These are phyloP conservation scores for Pinus tabuliformis DNA, from an alignment of 75 land plant species.

Conservation along the genomic window DNA sequence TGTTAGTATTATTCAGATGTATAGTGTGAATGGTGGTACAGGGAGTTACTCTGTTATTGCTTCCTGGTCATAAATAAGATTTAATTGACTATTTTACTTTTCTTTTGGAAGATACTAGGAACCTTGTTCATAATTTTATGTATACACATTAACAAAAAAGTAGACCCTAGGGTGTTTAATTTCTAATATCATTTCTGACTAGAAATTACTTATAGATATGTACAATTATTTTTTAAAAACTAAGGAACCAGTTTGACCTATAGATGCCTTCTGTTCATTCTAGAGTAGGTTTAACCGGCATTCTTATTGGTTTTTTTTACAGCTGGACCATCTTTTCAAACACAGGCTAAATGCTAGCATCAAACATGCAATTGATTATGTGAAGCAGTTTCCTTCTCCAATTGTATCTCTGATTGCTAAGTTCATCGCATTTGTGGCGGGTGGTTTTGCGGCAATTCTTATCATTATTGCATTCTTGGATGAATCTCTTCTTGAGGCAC, in stretches of 20 bases:
- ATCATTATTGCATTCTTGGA: conserved; percentile 90
- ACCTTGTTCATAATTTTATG: neutral
- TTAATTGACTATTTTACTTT: too few species aligned
- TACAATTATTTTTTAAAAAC: neutral
- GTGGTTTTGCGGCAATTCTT: conserved; percentile 86
- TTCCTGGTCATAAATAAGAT: too few species aligned
- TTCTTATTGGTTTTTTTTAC: conserved; percentile 12
- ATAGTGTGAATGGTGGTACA: too few species aligned
- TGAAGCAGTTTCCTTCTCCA: conserved; percentile 97
- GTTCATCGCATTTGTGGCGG: conserved; percentile 81
- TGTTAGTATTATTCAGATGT: too few species aligned
- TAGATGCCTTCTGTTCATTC: neutral
- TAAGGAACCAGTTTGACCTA: neutral
- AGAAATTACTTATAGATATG: neutral
- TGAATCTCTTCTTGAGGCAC: conserved; percentile 95
- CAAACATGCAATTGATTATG: conserved; percentile 78
- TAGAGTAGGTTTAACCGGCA: neutral
- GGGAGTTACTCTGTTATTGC: too few species aligned
- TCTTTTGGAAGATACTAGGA: neutral
- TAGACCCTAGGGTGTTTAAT: neutral
- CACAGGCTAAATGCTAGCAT: conserved; percentile 83
- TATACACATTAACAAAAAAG: neutral
- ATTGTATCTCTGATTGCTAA: conserved; percentile 84
- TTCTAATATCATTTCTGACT: neutral
- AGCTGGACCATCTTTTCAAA: conserved; percentile 94